Conservation (phyloP, 2,329 filamentous ascomycete genomes). For the Penicillium thymicola region DNA sequence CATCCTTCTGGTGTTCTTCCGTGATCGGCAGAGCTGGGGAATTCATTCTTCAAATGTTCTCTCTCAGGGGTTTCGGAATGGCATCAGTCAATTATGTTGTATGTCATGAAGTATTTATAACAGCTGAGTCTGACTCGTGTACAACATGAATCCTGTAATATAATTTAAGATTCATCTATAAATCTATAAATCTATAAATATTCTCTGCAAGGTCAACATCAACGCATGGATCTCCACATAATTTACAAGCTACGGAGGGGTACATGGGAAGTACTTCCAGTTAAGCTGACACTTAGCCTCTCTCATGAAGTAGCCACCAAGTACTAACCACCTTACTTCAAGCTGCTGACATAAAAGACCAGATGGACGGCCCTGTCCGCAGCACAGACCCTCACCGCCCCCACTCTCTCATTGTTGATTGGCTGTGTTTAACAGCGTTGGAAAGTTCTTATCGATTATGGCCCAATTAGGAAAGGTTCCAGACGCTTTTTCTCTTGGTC, state of each 20-base stretch:
- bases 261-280: background rate
- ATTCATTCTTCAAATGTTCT: background rate
- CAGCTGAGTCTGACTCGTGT: background rate
- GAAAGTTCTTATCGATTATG: constrained; percentile 9
- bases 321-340: background rate
- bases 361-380: background rate
- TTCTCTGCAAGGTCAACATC: constrained; percentile 3
- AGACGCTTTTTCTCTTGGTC: constrained; percentile 8
- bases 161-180: constrained; percentile 5
- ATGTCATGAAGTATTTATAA: background rate
- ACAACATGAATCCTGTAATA: background rate
- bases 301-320: background rate
- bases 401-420: background rate
- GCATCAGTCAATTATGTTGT: background rate
- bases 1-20: constrained; percentile 1
- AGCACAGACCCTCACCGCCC: constrained; percentile 12
- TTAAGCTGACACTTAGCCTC: background rate
- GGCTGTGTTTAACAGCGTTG: background rate
- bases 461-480: constrained; percentile 24
- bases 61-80: constrained; percentile 6
- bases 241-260: background rate
- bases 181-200: constrained; percentile 11
- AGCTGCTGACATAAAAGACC: constrained; percentile 4
- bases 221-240: constrained; percentile 9
- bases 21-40: constrained; percentile 6